Percentiles rank a stretch among this genome's conserved stretches.
Conservation (phyloP, 2,329 filamentous ascomycete species). For the Aspergillus unguis region DNA sequence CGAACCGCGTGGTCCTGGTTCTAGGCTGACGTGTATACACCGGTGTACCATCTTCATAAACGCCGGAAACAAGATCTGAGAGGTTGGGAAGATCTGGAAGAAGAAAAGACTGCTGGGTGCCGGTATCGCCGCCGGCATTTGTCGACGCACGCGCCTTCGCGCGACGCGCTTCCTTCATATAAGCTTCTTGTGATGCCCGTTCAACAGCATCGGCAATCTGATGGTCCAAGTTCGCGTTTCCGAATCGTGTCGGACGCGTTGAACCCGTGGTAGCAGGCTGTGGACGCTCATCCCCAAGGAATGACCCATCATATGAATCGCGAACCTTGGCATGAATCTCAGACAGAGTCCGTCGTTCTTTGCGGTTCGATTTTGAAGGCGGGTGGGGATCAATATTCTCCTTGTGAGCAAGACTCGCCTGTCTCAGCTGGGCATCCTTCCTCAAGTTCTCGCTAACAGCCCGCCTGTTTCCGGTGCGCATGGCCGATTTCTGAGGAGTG, state of each 20-base stretch:
- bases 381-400: slow-evolving; percentile 40
- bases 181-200: slow-evolving; percentile 35
- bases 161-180: slow-evolving; percentile 30
- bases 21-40: slow-evolving; percentile 52
- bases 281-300: slow-evolving; percentile 50
- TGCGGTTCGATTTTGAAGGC: slow-evolving; percentile 35
- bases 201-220: slow-evolving; percentile 39
- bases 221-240: slow-evolving; percentile 43
- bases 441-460: slow-evolving; percentile 37
- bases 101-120: slow-evolving; percentile 58
- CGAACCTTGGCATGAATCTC: slow-evolving; percentile 55
- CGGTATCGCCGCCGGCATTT: slow-evolving; percentile 42
- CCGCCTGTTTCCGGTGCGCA: slow-evolving; percentile 28
- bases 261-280: slow-evolving; percentile 40
- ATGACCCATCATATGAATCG: slow-evolving; percentile 52
- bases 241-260: slow-evolving; percentile 56
- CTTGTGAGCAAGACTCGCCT: slow-evolving; percentile 40
- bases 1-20: slow-evolving; percentile 52
- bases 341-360: slow-evolving; percentile 50
- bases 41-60: slow-evolving; percentile 57
- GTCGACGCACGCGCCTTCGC: slow-evolving; percentile 24
- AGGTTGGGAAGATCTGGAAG: slow-evolving; percentile 60
- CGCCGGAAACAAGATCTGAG: slow-evolving; percentile 59
- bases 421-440: slow-evolving; percentile 41
- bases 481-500: slow-evolving; percentile 35